A percentile compares a stretch with the other conserved stretches of the same genome.
phyloP scores from a whole-genome alignment of 345 rosid genomes.

The Psidium friedrichsthalianum region DNA sequence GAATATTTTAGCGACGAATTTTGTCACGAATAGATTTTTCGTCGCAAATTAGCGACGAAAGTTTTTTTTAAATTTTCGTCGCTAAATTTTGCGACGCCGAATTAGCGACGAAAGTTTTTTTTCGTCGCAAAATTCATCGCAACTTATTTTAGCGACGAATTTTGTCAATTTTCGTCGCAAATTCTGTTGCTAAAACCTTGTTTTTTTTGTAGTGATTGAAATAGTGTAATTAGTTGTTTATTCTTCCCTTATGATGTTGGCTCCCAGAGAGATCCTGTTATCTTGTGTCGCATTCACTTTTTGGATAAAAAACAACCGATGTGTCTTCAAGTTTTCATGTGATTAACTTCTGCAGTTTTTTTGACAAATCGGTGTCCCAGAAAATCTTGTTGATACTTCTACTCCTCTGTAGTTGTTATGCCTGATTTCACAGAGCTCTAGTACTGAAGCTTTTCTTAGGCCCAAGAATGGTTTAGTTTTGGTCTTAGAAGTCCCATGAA shows the following conservation, averaged over 20 bases:
- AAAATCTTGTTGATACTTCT: background rate
- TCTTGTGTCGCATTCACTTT: background rate
- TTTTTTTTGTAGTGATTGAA: no score
- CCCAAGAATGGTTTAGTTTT: background rate
- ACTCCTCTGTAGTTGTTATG: background rate
- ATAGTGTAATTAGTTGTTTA: background rate
- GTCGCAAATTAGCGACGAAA: no score
- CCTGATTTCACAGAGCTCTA: background rate
- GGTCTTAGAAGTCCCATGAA: background rate
- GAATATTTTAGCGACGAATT: no score
- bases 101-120: no score
- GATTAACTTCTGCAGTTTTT: background rate
- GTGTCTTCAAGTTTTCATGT: background rate
- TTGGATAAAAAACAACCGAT: background rate
- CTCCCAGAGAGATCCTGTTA: background rate
- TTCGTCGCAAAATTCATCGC: no score
- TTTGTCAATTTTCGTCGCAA: no score
- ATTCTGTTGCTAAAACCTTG: no score
- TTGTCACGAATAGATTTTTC: no score
- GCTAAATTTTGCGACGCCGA: no score
- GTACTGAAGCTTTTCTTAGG: background rate
- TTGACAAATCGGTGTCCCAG: background rate
- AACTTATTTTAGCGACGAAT: no score
- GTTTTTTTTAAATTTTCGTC: no score
- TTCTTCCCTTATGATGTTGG: background rate